Percentiles rank a stretch among this genome's conserved stretches.
These are phyloP conservation scores for Suillus sp. DNA, from an alignment of 768 basidiomycete species.

Conservation along the genomic window DNA sequence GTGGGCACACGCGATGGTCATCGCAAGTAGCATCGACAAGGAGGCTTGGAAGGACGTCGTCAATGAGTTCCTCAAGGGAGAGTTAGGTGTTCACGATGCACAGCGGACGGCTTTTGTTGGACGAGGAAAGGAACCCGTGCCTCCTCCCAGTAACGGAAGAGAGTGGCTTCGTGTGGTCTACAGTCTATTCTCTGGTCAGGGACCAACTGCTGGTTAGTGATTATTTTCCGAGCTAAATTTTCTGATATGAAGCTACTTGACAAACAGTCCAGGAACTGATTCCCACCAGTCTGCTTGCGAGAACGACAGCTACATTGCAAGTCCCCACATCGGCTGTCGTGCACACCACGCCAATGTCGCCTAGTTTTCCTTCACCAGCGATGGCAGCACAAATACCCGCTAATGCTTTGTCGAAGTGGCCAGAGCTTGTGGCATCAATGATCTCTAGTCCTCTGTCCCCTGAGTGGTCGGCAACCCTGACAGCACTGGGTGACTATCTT, in stretches of 20 bases:
- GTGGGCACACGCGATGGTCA: conserved; percentile 96
- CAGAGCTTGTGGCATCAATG: conserved; percentile 84
- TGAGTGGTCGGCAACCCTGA: conserved; percentile 75
- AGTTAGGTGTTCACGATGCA: conserved; percentile 54
- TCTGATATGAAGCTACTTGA: conserved; percentile 14
- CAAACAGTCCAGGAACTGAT: conserved; percentile 71
- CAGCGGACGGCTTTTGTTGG: conserved; percentile 18
- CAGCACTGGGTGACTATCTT: conserved; percentile 86
- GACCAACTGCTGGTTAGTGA: conserved; percentile 67
- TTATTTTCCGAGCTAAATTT: not conserved
- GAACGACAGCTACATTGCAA: conserved; percentile 41
- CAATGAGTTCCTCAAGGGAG: conserved; percentile 78
- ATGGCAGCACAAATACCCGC: conserved; percentile 51
- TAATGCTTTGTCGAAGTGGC: conserved; percentile 76
- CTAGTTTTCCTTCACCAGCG: conserved; percentile 56
- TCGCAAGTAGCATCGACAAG: conserved; percentile 90
- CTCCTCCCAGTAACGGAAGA: conserved; percentile 47
- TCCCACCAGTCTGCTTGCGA: conserved; percentile 56
- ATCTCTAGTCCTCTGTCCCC: conserved; percentile 66
- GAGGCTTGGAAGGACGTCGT: conserved; percentile 93
- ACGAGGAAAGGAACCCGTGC: conserved; percentile 23
- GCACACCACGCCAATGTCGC: conserved; percentile 59
- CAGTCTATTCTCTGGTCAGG: conserved; percentile 83
- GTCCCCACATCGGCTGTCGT: conserved; percentile 35
- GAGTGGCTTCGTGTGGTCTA: conserved; percentile 83